Conservation (phyloP, 257 asterid species). For the Solanum boliviense region DNA sequence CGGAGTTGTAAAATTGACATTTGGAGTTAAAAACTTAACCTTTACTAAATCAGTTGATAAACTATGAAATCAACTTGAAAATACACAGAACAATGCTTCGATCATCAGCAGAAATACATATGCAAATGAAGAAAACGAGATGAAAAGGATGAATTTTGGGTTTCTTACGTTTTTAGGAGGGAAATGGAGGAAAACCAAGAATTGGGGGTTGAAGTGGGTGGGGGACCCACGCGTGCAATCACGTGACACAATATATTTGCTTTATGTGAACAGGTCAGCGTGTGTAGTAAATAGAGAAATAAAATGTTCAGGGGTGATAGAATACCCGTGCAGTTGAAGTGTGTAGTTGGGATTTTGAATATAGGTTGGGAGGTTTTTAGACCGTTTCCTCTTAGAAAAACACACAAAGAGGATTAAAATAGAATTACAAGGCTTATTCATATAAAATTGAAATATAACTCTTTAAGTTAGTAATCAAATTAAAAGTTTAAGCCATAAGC, state of each 20-base stretch:
- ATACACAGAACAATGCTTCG: no score
- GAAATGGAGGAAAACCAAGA: neutral
- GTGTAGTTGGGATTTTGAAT: accelerated
- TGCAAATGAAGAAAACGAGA: no score
- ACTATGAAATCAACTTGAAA: neutral
- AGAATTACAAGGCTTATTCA: neutral
- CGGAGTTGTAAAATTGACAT: neutral
- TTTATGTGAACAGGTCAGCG: no score
- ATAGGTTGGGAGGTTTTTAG: neutral
- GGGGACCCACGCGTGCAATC: neutral
- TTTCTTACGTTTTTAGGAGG: no score
- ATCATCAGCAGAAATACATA: neutral
- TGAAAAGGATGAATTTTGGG: no score
- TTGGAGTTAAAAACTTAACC: no score
- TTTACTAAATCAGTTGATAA: neutral
- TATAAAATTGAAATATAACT: neutral
- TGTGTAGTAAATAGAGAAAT: no score
- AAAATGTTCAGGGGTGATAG: no score
- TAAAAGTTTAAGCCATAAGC: neutral
- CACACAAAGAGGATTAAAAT: neutral
- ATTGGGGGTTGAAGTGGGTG: neutral
- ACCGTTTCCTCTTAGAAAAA: neutral
- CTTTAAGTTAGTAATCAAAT: neutral
- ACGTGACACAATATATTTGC: neutral
- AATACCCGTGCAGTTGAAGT: neutral